Evolutionary conservation across 1,284 basidiomycete genomes (phyloP), one percentile per base, ranked within the genome.

Genomic region (Rhodotorula sp.): DNA sequence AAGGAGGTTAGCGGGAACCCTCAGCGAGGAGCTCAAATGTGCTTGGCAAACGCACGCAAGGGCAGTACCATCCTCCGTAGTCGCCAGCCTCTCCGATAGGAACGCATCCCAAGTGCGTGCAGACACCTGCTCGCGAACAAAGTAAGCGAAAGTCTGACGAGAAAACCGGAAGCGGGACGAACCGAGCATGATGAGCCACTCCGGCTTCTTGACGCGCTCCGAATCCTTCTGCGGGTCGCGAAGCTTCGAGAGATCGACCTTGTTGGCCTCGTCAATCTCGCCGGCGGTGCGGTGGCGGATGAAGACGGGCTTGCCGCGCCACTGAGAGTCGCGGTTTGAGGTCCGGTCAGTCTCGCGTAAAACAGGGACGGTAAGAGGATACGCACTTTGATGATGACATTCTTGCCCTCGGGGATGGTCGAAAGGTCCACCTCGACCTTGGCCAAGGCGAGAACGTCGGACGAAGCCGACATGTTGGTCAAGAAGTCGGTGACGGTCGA

Each of bases 301-400:
- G 85, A 99, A 99, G 69, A 99, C 95, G 76, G 96, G 96, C 87
- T 99, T 99, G 81, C 95, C 96, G 81, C 95, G 91, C 96, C 96
- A 99, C 84, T 75, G 67, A 28, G 28, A 6, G 62, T 18, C 6
- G 16, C 13, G 18, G 37, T n/a, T 1, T 16, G 40, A 16, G 47
- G 40, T 44, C 15, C 31, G 30, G 22, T 4, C 37, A 5, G 10
- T 30, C 9, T 4, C 4, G 15, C 9, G 13, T 2, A 16, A 16
- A 13, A n/a, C n/a, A n/a, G n/a, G 26, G 34, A 46, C 22, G 16
- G 24, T 31, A 28, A n/a, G 34, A 13, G 30, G 20, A 22, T n/a
- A 55, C 68, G 57, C 57, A 73, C 74, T 66, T 96, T 96, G 84
- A 96, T 92, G 81, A 96, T 89, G 77, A 92, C 91, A 81, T 93